Evolutionary conservation across 108 stramenopile species (phyloP), one percentile per base, ranked within the genome.

Genomic region (Fragilaria crotonensis): DNA sequence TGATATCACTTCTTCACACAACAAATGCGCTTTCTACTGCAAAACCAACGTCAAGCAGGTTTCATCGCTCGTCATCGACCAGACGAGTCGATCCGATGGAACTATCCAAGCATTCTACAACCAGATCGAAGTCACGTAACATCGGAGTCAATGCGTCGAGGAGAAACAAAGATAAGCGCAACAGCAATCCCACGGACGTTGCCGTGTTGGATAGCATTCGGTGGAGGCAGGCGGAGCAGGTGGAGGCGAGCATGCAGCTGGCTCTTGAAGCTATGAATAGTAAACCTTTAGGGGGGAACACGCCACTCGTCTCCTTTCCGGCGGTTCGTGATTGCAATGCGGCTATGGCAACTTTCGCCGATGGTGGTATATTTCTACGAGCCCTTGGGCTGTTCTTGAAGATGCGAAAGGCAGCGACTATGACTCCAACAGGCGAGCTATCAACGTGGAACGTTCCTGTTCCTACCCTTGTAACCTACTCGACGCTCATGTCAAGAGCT

Each of bases 401-500:
- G 52, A 94, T 94, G 93, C 60, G 82, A 59, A 89, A 87, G 60
- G 72, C 72, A 4, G 70, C 67, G 26, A 51, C 64, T 20, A 46
- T 85, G 30, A 48, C 45, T 29, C 53, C 71, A 46, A 30, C 52
- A 21, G 58, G 61, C 9, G 32, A 63, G 28, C 11, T 45, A 19
- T 32, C 50, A 23, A 49, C 57, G 2, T 44, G 29, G 20, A 22
- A 33, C 2, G 62, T 70, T 29, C 85, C 87, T 20, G 67, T 60
- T 4, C 93, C 93, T 5, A 87, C 83, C 1, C 62, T 91, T 7
- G 89, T 91, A 17, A 87, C 93, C 4, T 94, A 87, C 51, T 89
- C 84, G 1, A 90, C 93, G 7, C 67, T 94, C 30, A 94, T 94
- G 85, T 89, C 87, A 47, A 67, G 89, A 26, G 89, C 93, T n/a